phyloP scores from a whole-genome alignment of 768 basidiomycete species.

The Agaricus blazei region DNA sequence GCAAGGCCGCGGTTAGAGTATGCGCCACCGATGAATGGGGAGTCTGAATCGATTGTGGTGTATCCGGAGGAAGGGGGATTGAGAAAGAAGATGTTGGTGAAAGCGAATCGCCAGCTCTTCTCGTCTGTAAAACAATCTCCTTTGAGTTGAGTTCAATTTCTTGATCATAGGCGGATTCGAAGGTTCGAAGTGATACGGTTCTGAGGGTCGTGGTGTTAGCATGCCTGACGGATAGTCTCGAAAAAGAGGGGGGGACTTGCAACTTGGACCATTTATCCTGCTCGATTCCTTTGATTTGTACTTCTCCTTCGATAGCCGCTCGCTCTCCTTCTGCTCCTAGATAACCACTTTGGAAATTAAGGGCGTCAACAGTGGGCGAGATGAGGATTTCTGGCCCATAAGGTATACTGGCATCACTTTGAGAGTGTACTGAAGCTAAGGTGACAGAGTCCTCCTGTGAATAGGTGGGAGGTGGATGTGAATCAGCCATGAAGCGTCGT shows the following conservation, averaged over 20 bases:
- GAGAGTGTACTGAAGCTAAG: constrained; percentile 12
- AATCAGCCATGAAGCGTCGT: constrained; percentile 32
- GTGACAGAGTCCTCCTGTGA: constrained; percentile 41
- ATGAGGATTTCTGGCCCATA: constrained; percentile 65
- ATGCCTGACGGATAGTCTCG: background rate
- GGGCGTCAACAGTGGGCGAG: constrained; percentile 59
- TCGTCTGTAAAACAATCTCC: constrained; percentile 52
- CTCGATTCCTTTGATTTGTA: constrained; percentile 74
- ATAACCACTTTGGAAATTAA: constrained; percentile 83
- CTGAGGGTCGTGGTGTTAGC: constrained; percentile 29
- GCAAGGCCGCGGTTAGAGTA: constrained; percentile 61
- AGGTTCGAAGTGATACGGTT: constrained; percentile 58
- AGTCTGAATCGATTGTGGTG: constrained; percentile 79
- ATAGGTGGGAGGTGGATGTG: constrained; percentile 55
- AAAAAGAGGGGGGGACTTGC: constrained; percentile 43
- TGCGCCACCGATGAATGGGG: constrained; percentile 70
- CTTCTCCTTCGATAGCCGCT: constrained; percentile 82
- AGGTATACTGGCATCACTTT: constrained; percentile 16
- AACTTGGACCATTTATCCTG: constrained; percentile 58
- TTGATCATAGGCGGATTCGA: constrained; percentile 55
- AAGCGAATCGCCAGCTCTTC: constrained; percentile 31
- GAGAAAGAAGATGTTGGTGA: constrained; percentile 75
- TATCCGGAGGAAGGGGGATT: constrained; percentile 72
- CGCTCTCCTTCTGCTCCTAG: constrained; percentile 79
- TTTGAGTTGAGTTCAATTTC: constrained; percentile 63